A percentile compares a stretch with the other conserved stretches of the same genome.
Evolutionary conservation across 805 yeast genomes (phyloP).

Genomic region (Saccharomycopsis olivae): DNA sequence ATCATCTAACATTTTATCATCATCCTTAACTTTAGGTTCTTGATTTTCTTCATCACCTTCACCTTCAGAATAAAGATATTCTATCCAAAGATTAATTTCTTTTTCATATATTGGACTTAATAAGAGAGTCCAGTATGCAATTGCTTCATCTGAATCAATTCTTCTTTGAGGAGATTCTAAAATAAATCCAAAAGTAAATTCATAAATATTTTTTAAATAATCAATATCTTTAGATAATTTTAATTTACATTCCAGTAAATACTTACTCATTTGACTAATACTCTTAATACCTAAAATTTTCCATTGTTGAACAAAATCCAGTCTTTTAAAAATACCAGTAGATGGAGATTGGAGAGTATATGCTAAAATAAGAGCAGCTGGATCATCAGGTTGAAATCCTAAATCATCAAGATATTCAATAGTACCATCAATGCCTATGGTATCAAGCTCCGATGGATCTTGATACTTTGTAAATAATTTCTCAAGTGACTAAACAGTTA

Average conservation of each 20-base stretch:
- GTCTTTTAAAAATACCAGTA: slow-evolving; percentile 48
- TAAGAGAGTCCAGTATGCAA: slow-evolving; percentile 69
- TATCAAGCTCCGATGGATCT: slow-evolving; percentile 17
- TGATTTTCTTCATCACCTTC: slow-evolving; percentile 25
- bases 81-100: slow-evolving; percentile 45
- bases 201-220: slow-evolving; percentile 51
- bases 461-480: slow-evolving; percentile 9
- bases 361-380: slow-evolving; percentile 58
- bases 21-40: no score
- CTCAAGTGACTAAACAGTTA: neutral
- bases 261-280: neutral
- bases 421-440: slow-evolving; percentile 74
- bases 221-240: slow-evolving; percentile 27
- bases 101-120: slow-evolving; percentile 27
- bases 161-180: slow-evolving; percentile 47
- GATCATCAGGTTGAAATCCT: slow-evolving; percentile 64
- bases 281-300: slow-evolving; percentile 13
- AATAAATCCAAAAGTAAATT: slow-evolving; percentile 58
- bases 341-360: slow-evolving; percentile 55
- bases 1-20: no score
- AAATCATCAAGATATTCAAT: slow-evolving; percentile 55
- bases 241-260: neutral
- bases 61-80: slow-evolving; percentile 25
- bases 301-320: slow-evolving; percentile 53
- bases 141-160: slow-evolving; percentile 48